Percentiles rank a stretch among this genome's conserved stretches.
Conservation (phyloP, 352 stramenopile species). For the Phytophthora tentaculata region DNA sequence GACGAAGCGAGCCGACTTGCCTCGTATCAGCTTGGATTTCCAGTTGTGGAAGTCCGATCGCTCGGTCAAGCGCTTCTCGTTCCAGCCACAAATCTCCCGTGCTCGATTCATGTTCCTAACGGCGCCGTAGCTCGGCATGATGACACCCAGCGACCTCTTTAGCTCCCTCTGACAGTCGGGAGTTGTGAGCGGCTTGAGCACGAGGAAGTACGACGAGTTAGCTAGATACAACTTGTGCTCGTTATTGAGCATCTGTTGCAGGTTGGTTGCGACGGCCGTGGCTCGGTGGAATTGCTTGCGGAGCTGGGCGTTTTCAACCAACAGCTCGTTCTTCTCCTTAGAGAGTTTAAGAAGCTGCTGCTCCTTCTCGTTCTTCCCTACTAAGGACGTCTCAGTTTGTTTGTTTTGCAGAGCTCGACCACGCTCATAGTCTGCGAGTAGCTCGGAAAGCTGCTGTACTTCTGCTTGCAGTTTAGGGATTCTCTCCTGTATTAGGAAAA, state of each 20-base stretch:
- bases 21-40: conserved; percentile 34
- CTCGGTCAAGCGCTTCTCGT: conserved; percentile 31
- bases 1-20: conserved; percentile 28
- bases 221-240: conserved; percentile 42
- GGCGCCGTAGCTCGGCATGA: conserved; percentile 17
- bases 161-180: conserved; percentile 26
- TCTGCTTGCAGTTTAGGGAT: conserved; percentile 31
- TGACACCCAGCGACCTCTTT: conserved; percentile 16
- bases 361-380: conserved; percentile 13
- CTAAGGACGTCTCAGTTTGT: not conserved
- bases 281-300: conserved; percentile 33
- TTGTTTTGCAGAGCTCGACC: not conserved
- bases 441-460: conserved; percentile 24
- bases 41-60: conserved; percentile 32
- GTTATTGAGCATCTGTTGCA: conserved; percentile 37
- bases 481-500: conserved; percentile 20
- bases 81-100: conserved; percentile 39
- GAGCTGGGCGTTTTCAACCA: conserved; percentile 36
- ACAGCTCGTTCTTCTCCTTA: conserved; percentile 29
- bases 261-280: conserved; percentile 12
- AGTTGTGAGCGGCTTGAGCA: conserved; percentile 37
- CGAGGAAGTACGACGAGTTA: conserved; percentile 37
- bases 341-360: conserved; percentile 20
- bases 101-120: conserved; percentile 17
- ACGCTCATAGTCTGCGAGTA: conserved; percentile 20